phyloP scores from a whole-genome alignment of 202 grass and related monocot genomes.

The Schoenoplectus tabernaemontani region DNA sequence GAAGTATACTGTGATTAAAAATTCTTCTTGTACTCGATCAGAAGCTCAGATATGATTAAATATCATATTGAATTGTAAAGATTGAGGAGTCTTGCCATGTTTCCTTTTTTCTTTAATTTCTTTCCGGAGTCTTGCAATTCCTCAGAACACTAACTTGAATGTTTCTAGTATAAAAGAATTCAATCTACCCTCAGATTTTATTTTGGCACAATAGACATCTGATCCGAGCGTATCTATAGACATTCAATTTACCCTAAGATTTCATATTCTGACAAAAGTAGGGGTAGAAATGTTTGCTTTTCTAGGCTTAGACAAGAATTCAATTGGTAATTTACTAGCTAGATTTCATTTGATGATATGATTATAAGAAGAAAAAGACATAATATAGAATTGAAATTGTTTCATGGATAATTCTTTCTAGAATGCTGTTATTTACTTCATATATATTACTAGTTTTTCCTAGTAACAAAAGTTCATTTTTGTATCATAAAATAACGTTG shows the following conservation, averaged over 20 bases:
- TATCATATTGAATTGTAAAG: no score
- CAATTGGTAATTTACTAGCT: not conserved
- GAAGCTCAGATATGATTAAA: no score
- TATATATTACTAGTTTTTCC: not conserved
- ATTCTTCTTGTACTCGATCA: no score
- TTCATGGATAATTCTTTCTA: not conserved
- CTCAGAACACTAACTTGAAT: no score
- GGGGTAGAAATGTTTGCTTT: not conserved
- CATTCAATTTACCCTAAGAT: not conserved
- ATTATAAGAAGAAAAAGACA: not conserved
- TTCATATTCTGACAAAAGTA: no score
- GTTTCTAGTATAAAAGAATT: no score
- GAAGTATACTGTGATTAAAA: no score
- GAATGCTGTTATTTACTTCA: not conserved
- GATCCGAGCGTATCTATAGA: not conserved
- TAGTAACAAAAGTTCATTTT: not conserved
- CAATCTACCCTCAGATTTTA: not conserved
- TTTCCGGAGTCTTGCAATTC: no score
- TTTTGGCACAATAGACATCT: not conserved
- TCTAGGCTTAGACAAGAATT: not conserved
- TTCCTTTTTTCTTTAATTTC: no score
- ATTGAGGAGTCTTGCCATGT: no score
- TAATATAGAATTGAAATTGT: not conserved
- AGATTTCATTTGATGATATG: not conserved
- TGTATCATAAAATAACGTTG: not conserved